phyloP scores from a whole-genome alignment of 768 basidiomycete species.

The Vararia minispora region DNA sequence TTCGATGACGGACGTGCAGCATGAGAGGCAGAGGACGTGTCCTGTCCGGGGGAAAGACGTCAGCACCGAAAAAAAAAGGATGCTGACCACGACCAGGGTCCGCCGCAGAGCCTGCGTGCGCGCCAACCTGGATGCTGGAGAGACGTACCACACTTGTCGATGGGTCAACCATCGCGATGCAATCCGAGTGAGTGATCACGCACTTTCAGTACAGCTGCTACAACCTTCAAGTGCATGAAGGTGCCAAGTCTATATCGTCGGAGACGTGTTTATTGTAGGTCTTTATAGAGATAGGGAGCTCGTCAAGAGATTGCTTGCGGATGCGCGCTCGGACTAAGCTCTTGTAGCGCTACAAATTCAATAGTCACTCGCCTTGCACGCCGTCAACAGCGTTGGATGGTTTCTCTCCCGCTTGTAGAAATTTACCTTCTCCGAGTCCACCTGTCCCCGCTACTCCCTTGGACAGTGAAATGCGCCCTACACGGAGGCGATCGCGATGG shows the following conservation, averaged over 20 bases:
- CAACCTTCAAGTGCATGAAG: too few relatives aligned
- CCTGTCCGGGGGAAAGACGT: conserved; percentile 29
- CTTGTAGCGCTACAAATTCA: conserved; percentile 97
- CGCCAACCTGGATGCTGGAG: conserved; percentile 79
- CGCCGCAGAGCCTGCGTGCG: conserved; percentile 75
- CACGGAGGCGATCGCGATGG: conserved; percentile 93
- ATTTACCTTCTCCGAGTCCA: conserved; percentile 97
- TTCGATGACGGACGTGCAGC: conserved; percentile 69
- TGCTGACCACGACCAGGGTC: conserved; percentile 55
- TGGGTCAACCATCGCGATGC: too few relatives aligned
- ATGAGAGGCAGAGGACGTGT: conserved; percentile 65
- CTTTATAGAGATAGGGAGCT: too few relatives aligned
- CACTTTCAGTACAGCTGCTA: too few relatives aligned
- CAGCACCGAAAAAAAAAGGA: conserved; percentile 15
- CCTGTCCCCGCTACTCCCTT: conserved; percentile 98
- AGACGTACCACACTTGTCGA: conserved; percentile 99
- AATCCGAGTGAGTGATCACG: too few relatives aligned
- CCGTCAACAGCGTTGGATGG: conserved; percentile 78
- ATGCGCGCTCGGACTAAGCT: conserved; percentile 97
- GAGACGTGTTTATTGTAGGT: too few relatives aligned
- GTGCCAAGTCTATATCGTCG: too few relatives aligned
- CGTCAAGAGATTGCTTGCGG: conserved; percentile 87
- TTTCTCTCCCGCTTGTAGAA: conserved; percentile 98
- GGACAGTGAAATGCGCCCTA: conserved; percentile 94
- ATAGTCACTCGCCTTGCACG: conserved; percentile 99